Conservation (phyloP, 768 basidiomycete genomes). For the Phaeotremella skinneri region DNA sequence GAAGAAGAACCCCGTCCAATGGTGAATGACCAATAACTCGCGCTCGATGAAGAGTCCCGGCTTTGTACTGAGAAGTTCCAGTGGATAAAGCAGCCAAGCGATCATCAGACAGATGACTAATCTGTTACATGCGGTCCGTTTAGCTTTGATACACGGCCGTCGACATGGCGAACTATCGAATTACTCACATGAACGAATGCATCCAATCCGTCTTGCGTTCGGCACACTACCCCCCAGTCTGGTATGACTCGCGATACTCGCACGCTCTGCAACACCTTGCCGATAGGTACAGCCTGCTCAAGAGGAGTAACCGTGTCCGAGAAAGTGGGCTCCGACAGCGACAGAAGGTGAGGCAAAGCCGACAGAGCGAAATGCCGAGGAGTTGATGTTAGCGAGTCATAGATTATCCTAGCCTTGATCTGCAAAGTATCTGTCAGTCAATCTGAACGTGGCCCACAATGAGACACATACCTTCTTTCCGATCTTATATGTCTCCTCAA, state of each 20-base stretch:
- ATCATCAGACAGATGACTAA: conserved; percentile 89
- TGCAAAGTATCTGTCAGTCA: conserved; percentile 34
- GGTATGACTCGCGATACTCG: conserved; percentile 71
- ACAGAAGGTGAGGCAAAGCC: conserved; percentile 67
- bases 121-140: conserved; percentile 65
- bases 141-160: too few species aligned
- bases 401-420: conserved; percentile 79
- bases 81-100: conserved; percentile 73
- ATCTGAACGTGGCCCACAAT: conserved; percentile 39
- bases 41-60: conserved; percentile 73
- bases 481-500: conserved; percentile 52
- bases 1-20: conserved; percentile 81
- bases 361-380: conserved; percentile 84
- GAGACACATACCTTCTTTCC: conserved; percentile 51
- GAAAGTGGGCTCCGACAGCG: conserved; percentile 52
- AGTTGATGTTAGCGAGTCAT: conserved; percentile 65
- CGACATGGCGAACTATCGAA: conserved; percentile 20
- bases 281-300: conserved; percentile 67
- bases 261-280: conserved; percentile 67
- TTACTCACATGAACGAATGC: conserved; percentile 82
- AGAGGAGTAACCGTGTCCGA: conserved; percentile 48
- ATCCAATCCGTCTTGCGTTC: conserved; percentile 63
- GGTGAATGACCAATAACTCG: conserved; percentile 81
- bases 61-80: conserved; percentile 74
- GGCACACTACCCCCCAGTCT: conserved; percentile 77